A percentile compares a stretch with the other conserved stretches of the same genome.
These are phyloP conservation scores for Mitragyna speciosa DNA, from an alignment of 257 asterid species.

Conservation along the genomic window DNA sequence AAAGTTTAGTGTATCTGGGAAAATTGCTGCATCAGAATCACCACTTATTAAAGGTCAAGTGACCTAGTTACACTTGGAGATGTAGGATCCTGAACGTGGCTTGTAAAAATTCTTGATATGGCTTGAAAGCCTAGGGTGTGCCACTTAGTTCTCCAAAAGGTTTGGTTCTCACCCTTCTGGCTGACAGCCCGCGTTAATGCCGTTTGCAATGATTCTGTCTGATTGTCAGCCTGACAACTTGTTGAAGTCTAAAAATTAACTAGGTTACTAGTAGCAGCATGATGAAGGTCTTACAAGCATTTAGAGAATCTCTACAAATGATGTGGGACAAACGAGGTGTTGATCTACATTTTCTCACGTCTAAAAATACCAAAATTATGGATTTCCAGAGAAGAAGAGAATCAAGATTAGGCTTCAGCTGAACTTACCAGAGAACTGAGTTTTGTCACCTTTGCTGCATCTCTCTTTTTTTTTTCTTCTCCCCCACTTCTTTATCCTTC, in stretches of 20 bases:
- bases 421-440: background rate
- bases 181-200: background rate
- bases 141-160: background rate
- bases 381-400: background rate
- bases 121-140: background rate
- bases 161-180: slow-evolving; percentile 8
- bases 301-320: background rate
- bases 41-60: background rate
- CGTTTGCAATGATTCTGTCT: background rate
- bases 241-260: background rate
- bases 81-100: slow-evolving; percentile 1
- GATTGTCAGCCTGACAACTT: background rate
- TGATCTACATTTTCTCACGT: background rate
- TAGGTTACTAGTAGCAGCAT: background rate
- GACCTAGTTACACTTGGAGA: background rate
- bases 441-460: background rate
- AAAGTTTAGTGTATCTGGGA: background rate
- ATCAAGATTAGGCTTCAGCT: background rate
- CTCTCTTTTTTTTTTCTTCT: background rate
- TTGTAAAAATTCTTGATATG: background rate
- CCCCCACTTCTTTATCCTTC: background rate
- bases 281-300: background rate
- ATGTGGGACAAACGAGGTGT: background rate
- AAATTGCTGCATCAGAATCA: background rate
- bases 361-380: background rate